These are phyloP conservation scores for Teratosphaeria epicoccoides DNA, from an alignment of 2,329 filamentous ascomycete genomes.

Conservation along the genomic window DNA sequence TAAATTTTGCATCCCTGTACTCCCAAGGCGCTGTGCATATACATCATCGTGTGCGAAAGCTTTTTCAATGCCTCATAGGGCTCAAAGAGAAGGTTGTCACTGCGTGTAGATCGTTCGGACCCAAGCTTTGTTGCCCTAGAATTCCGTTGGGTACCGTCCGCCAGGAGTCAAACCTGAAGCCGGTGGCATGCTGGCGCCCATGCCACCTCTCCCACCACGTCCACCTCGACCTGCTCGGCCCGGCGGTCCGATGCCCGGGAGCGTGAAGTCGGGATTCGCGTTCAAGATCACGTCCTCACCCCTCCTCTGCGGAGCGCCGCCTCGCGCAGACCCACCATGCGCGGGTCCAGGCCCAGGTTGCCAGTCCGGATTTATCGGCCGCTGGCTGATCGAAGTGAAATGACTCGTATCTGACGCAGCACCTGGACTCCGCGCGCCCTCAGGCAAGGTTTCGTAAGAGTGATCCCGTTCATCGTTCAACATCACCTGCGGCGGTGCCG, in stretches of 20 bases:
- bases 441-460: conserved; percentile 54
- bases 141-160: conserved; percentile 23
- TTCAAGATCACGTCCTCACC: conserved; percentile 64
- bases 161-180: conserved; percentile 20
- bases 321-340: conserved; percentile 14
- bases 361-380: conserved; percentile 83
- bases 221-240: conserved; percentile 23
- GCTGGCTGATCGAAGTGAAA: conserved; percentile 84
- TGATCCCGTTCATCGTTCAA: conserved; percentile 2
- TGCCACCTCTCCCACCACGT: conserved; percentile 13
- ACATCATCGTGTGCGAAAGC: no score
- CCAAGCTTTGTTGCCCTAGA: conserved; percentile 1
- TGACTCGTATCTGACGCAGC: conserved; percentile 60
- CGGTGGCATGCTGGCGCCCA: conserved; percentile 1
- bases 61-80: no score
- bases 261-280: conserved; percentile 75
- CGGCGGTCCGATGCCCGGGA: conserved; percentile 43
- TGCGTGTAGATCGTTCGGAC: neutral
- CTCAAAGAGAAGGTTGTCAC: neutral
- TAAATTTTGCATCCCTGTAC: neutral
- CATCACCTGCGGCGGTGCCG: conserved; percentile 23
- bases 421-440: conserved; percentile 54
- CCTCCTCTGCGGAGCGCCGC: conserved; percentile 32
- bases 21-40: neutral
- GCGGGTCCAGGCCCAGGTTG: conserved; percentile 44